Percentiles rank a stretch among this genome's conserved stretches.
phyloP scores from a whole-genome alignment of 495 filamentous ascomycete species.

The Eremomyces bilateralis region DNA sequence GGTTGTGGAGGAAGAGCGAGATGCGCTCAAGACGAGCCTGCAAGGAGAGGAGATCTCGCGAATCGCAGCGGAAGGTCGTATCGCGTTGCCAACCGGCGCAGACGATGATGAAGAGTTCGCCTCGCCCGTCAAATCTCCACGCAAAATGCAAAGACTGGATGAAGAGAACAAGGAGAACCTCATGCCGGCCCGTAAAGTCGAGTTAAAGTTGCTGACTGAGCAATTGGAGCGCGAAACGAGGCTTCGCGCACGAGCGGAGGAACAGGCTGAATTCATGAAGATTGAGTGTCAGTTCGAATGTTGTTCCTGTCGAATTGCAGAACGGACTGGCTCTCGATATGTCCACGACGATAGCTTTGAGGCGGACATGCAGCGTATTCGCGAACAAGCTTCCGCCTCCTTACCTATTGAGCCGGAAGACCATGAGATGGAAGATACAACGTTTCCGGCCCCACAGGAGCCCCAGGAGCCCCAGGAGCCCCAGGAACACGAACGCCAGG shows the following conservation, averaged over 20 bases:
- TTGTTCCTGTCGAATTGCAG: slow-evolving; percentile 41
- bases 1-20: slow-evolving; percentile 47
- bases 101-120: slow-evolving; percentile 17
- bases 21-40: slow-evolving; percentile 39
- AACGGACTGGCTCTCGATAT: slow-evolving; percentile 26
- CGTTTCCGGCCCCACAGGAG: no score
- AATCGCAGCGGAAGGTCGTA: slow-evolving; percentile 40
- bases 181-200: slow-evolving; percentile 10
- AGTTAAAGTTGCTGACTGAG: slow-evolving; percentile 35
- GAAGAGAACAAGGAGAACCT: slow-evolving; percentile 22
- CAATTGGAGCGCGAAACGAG: slow-evolving; percentile 43
- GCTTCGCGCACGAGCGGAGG: slow-evolving; percentile 41
- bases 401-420: background rate
- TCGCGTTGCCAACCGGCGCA: slow-evolving; percentile 29
- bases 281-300: slow-evolving; percentile 56
- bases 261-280: slow-evolving; percentile 60
- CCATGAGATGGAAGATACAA: slow-evolving; percentile 6
- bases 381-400: background rate
- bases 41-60: slow-evolving; percentile 36
- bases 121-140: slow-evolving; percentile 17
- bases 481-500: no score
- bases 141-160: slow-evolving; percentile 9
- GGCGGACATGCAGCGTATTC: slow-evolving; percentile 14
- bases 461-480: no score
- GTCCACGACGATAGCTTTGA: slow-evolving; percentile 23